Evolutionary conservation across 176 grass and related monocot species (phyloP), one percentile per base, ranked within the genome.

Genomic region (Oropetium thomaeum): DNA sequence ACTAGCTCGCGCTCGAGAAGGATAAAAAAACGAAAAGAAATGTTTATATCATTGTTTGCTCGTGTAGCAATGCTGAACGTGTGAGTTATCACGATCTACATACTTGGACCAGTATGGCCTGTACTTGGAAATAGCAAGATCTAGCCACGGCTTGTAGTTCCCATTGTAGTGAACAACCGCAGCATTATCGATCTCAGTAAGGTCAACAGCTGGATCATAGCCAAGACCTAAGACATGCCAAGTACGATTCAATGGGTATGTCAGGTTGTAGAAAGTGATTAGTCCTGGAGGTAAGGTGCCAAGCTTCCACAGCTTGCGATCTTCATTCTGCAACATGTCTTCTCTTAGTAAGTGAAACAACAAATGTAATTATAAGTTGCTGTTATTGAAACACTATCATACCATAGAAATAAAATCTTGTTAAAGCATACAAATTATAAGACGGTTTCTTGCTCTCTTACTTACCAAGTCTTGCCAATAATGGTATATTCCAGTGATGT

Each of bases 261-360:
- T 99, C 83, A 99, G 52, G 73, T 95, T 99, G 91, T 99, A 99
- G 70, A 99, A 99, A 67, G 96, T 95, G 67, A 99, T 99, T 74
- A 99, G 67, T 29, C 96, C 96, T 11, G 91, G 91, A 49, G 96
- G 96, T 65, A 99, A 49, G 14, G 96, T 86, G 29, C 91, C 96
- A 51, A 99, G 66, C 82, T 99, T 99, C 96, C 96, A 99, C 40
- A 99, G 79, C 73, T 92, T 92, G 34, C 91, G 87, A 68, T 90
- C 90, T 52, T 95, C 96, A 68, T 99, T 99, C 91, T 95, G 75
- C 44, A 88, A 69, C 0, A 75, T 2, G 41, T 10, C 7, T 67
- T 83, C 39, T 62, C 33, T 83, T 79, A 87, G 34, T 54, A 69
- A 73, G 42, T 53, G 28, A 54, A 74, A 74, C 3, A 73, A 34